Evolutionary conservation across 2,329 filamentous ascomycete species (phyloP), one percentile per base, ranked within the genome.

Genomic region (Colletotrichum brevisporum): DNA sequence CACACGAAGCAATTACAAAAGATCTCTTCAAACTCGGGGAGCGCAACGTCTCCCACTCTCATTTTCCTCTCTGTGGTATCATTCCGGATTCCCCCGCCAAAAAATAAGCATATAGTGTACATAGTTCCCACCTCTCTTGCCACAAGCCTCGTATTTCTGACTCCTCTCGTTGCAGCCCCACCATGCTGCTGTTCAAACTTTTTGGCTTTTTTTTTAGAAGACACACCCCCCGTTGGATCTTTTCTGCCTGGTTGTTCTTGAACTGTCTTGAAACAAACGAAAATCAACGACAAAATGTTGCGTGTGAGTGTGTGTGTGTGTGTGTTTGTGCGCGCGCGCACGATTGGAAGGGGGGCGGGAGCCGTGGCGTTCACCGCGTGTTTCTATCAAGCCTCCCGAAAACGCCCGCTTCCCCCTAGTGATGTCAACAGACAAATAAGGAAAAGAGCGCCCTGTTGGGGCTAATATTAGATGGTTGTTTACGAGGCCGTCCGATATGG

Each of bases 401-500:
- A 64, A 64, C 60, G 60, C 59, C 60, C 39, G 59, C 64, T 50
- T 47, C 13, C 31, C 43, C 39, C 39, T 56, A n/a, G 21, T 53
- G 15, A 16, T 41, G 31, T 51, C 10, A 31, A n/a, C 10, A 26
- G 27, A 52, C 50, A 24, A 41, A 43, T 45, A 41, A 63, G 18
- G 13, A 48, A 41, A 43, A 24, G 21, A 3, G 27, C 26, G 52
- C 16, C 10, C 24, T 16, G 4, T 31, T 12, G 16, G 12, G 13
- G 45, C 16, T 48, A 26, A 21, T 36, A 57, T 41, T 52, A 53
- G 5, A 12, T 57, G 12, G 16, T 24, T 57, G 15, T 16, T 48
- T 51, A 27, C 4, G 26, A 50, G 45, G 50, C 57, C 57, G 6
- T 12, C 41, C 41, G 41, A n/a, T 27, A n/a, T 16, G 24, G 13